phyloP scores from a whole-genome alignment of 768 basidiomycete species.

The Rhodotorula paludigena region DNA sequence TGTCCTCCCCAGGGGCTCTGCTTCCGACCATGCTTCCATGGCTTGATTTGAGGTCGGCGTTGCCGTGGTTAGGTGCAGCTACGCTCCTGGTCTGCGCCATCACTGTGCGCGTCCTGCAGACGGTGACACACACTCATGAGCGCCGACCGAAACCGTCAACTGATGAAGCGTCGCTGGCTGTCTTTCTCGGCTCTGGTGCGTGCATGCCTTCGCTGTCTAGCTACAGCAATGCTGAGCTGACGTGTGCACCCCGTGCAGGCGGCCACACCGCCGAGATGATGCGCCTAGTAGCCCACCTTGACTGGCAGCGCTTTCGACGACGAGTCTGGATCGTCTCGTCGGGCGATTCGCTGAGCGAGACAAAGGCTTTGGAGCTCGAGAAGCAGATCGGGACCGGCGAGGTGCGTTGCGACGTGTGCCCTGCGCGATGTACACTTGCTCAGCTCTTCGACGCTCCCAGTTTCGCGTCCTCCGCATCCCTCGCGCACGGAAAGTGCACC shows the following conservation, averaged over 20 bases:
- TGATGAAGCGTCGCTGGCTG: conserved; percentile 53
- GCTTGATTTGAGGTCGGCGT: no score
- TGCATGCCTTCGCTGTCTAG: conserved; percentile 7
- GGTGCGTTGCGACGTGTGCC: conserved; percentile 1
- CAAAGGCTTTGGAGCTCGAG: conserved; percentile 68
- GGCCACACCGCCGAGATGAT: conserved; percentile 90
- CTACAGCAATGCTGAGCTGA: conserved; percentile 25
- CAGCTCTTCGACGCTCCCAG: neutral
- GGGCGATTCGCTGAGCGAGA: conserved; percentile 71
- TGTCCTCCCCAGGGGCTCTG: no score
- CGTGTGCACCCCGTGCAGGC: conserved; percentile 55
- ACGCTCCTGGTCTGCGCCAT: neutral
- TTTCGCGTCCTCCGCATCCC: conserved; percentile 67
- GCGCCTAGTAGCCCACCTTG: conserved; percentile 63
- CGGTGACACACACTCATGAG: neutral
- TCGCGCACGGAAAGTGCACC: conserved; percentile 80
- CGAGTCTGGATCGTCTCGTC: conserved; percentile 76
- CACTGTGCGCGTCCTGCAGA: neutral
- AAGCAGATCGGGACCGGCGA: conserved; percentile 10
- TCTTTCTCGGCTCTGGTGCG: conserved; percentile 88
- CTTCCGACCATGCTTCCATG: no score
- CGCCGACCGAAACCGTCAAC: neutral
- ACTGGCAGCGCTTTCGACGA: conserved; percentile 62
- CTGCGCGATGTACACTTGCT: neutral
- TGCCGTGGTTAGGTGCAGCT: no score